Conservation (phyloP, 129 eudicot species). For the Tagetes patula region DNA sequence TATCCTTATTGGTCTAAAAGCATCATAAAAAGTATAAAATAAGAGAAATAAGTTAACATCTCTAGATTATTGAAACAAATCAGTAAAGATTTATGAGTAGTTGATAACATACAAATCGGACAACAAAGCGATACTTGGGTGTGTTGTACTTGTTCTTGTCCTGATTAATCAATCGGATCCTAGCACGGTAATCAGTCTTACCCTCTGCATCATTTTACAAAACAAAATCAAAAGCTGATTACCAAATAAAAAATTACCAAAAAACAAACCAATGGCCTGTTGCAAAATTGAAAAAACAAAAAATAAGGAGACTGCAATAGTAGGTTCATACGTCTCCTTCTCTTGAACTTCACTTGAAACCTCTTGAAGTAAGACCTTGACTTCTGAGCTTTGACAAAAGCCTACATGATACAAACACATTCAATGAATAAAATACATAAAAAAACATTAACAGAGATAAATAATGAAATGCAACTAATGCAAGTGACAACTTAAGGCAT, state of each 20-base stretch:
- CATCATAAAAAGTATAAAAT: conserved; percentile 19
- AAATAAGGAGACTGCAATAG: neutral
- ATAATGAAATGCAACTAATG: neutral
- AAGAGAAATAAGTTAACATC: no score
- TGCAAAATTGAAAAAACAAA: neutral
- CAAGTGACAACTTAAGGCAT: no score
- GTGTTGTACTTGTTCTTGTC: conserved; percentile 96
- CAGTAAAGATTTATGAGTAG: no score
- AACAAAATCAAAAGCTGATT: neutral
- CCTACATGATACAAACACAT: conserved; percentile 21
- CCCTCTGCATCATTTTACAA: conserved; percentile 51
- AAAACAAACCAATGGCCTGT: neutral
- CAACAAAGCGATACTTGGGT: conserved; percentile 83
- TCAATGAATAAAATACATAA: no score
- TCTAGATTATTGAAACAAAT: neutral
- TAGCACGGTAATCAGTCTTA: conserved; percentile 92
- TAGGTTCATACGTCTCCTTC: conserved; percentile 67
- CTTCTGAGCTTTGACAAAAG: conserved; percentile 51
- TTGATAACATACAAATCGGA: conserved; percentile 74
- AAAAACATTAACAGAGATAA: neutral
- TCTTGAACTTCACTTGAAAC: conserved; percentile 81
- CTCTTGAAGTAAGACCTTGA: conserved; percentile 72
- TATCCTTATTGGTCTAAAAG: conserved; percentile 79
- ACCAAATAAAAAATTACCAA: neutral
- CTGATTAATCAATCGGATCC: conserved; percentile 78